Percentiles rank a stretch among this genome's conserved stretches.
phyloP scores from a whole-genome alignment of 2,329 filamentous ascomycete species.

The Eutypella sp. region DNA sequence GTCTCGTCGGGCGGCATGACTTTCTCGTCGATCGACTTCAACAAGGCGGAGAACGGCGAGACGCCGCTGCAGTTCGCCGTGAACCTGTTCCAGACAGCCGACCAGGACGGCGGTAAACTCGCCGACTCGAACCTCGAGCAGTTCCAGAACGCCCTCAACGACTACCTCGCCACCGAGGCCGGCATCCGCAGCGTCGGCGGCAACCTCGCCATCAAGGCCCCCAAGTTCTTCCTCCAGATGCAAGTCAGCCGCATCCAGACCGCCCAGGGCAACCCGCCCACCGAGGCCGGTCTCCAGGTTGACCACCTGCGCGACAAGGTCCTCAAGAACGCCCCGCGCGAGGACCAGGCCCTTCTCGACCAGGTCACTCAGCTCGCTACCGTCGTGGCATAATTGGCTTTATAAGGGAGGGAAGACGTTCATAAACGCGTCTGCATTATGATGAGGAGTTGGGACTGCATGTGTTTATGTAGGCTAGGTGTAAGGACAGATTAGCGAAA shows the following conservation, averaged over 20 bases:
- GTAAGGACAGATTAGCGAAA: background rate
- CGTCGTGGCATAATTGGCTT: background rate
- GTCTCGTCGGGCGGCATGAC: conserved; percentile 44
- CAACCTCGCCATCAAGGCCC: conserved; percentile 52
- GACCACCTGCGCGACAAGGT: conserved; percentile 56
- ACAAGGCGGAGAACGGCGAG: conserved; percentile 37
- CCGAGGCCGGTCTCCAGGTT: conserved; percentile 47
- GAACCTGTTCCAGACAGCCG: conserved; percentile 45
- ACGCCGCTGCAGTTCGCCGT: conserved; percentile 52
- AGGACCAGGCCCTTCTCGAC: conserved; percentile 44
- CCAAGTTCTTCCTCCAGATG: conserved; percentile 58
- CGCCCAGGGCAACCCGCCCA: conserved; percentile 51
- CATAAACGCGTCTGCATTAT: too few relatives aligned
- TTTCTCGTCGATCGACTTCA: conserved; percentile 55
- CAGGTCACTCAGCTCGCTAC: conserved; percentile 36
- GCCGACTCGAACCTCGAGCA: conserved; percentile 42
- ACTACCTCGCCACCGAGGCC: conserved; percentile 56
- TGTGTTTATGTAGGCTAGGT: background rate
- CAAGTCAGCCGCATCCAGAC: conserved; percentile 56
- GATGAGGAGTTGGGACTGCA: too few relatives aligned
- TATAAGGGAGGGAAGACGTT: too few relatives aligned
- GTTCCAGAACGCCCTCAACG: conserved; percentile 50
- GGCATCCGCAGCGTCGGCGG: conserved; percentile 51
- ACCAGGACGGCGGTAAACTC: conserved; percentile 43
- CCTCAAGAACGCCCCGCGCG: conserved; percentile 46